Conservation (phyloP, 140 eudicot species). For the Senecio squalidus region DNA sequence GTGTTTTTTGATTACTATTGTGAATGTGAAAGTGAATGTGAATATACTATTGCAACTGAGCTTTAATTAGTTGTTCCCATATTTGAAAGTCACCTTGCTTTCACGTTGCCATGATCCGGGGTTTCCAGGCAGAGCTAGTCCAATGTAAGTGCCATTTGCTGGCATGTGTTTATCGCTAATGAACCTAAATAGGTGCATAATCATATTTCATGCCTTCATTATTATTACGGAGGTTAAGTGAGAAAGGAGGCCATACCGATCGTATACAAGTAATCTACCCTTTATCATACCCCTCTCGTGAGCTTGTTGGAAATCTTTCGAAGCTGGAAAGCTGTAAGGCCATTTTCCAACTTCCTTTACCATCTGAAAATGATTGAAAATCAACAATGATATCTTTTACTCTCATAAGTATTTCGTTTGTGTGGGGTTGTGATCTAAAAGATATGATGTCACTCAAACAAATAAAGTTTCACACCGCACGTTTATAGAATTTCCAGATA, state of each 20-base stretch:
- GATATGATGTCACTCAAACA: neutral
- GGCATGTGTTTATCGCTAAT: slow-evolving; percentile 34
- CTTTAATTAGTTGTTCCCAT: neutral
- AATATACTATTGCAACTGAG: neutral
- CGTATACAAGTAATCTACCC: slow-evolving; percentile 46
- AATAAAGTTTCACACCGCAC: neutral
- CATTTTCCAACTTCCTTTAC: slow-evolving; percentile 31
- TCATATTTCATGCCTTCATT: too few relatives aligned
- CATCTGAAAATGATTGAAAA: slow-evolving; percentile 23
- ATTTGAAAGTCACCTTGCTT: slow-evolving; percentile 39
- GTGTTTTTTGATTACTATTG: neutral
- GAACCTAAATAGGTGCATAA: slow-evolving; percentile 21
- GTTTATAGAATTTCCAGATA: neutral
- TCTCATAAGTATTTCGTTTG: neutral
- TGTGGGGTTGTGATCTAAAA: too few relatives aligned
- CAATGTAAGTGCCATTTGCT: slow-evolving; percentile 42
- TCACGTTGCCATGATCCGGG: slow-evolving; percentile 67
- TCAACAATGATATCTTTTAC: neutral
- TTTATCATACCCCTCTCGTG: slow-evolving; percentile 42
- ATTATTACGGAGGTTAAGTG: too few relatives aligned
- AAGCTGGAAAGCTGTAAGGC: slow-evolving; percentile 51
- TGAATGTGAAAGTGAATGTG: neutral
- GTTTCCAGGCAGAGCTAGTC: slow-evolving; percentile 45
- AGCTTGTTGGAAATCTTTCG: slow-evolving; percentile 35
- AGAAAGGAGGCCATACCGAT: slow-evolving; percentile 28